These are phyloP conservation scores for Podila verticillata DNA, from an alignment of 192 early-diverging fungal species.

Conservation along the genomic window DNA sequence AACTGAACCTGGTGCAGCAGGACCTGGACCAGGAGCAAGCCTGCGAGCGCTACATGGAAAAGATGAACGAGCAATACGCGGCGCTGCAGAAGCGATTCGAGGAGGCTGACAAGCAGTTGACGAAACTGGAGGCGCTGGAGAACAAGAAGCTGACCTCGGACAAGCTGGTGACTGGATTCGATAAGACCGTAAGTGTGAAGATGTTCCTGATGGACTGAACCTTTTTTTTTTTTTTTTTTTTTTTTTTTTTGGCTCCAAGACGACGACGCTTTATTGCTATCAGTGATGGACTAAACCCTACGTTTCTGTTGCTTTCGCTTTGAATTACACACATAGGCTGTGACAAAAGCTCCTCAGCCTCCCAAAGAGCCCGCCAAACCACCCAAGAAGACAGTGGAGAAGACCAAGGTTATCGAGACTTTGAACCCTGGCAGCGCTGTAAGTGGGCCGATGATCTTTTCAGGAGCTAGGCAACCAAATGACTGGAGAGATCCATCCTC, in stretches of 20 bases:
- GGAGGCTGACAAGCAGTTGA: constrained; percentile 60
- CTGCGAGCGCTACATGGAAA: constrained; percentile 28
- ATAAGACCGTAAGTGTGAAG: constrained; percentile 71
- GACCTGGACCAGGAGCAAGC: constrained; percentile 45
- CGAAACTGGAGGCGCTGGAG: constrained; percentile 66
- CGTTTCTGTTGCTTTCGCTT: background rate
- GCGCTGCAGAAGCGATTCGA: constrained; percentile 50
- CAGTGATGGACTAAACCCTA: constrained; percentile 6
- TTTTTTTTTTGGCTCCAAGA: too few relatives aligned
- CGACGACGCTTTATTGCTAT: background rate
- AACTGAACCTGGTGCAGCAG: constrained; percentile 10
- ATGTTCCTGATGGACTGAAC: too few relatives aligned
- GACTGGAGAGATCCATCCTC: background rate
- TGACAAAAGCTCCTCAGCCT: constrained; percentile 53
- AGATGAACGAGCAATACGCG: constrained; percentile 51
- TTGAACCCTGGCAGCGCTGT: constrained; percentile 64
- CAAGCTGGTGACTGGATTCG: constrained; percentile 71
- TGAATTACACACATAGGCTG: constrained; percentile 42
- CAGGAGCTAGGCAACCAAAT: background rate
- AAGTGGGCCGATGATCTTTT: constrained; percentile 4
- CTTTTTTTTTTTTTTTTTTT: background rate
- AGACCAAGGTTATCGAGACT: constrained; percentile 73
- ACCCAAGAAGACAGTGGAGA: constrained; percentile 56
- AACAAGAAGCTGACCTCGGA: constrained; percentile 77
- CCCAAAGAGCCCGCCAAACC: constrained; percentile 42